These are phyloP conservation scores for Furcasterigmium sp. DNA, from an alignment of 2,329 filamentous ascomycete genomes.

Conservation along the genomic window DNA sequence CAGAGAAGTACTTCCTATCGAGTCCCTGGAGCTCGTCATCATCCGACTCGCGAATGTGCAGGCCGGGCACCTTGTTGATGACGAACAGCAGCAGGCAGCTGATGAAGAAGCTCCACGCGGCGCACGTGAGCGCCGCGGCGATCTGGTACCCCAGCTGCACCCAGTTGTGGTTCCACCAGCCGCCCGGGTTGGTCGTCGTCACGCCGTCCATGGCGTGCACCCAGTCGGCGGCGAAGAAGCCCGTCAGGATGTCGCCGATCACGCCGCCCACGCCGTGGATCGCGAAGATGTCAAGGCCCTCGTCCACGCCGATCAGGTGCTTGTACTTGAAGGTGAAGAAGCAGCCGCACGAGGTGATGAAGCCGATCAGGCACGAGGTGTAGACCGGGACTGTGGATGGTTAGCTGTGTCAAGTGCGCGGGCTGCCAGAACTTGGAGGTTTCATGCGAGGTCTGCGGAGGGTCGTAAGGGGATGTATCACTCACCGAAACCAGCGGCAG, in stretches of 20 bases:
- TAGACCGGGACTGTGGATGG: slow-evolving; percentile 37
- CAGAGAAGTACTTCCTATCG: slow-evolving; percentile 29
- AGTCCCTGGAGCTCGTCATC: slow-evolving; percentile 50
- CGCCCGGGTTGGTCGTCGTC: slow-evolving; percentile 36
- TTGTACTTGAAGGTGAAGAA: slow-evolving; percentile 43
- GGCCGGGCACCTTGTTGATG: slow-evolving; percentile 52
- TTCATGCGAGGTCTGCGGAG: no score
- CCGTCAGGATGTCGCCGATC: slow-evolving; percentile 51
- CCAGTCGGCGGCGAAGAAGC: slow-evolving; percentile 46
- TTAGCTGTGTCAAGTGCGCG: no score
- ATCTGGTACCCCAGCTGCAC: slow-evolving; percentile 53
- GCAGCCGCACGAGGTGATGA: slow-evolving; percentile 41
- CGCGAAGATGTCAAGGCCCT: slow-evolving; percentile 55
- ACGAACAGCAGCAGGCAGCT: slow-evolving; percentile 47
- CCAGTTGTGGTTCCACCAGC: slow-evolving; percentile 46
- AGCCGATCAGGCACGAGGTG: slow-evolving; percentile 43
- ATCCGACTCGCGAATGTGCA: slow-evolving; percentile 48
- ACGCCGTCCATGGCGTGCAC: slow-evolving; percentile 48
- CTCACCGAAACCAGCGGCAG: slow-evolving; percentile 45
- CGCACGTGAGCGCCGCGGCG: slow-evolving; percentile 50
- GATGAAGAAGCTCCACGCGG: slow-evolving; percentile 48
- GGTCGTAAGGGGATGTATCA: neutral
- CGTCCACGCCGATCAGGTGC: slow-evolving; percentile 47
- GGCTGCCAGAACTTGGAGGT: neutral
- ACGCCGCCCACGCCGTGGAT: slow-evolving; percentile 56